Conservation (phyloP, 2,329 filamentous ascomycete species). For the Neofusicoccum parvum region DNA sequence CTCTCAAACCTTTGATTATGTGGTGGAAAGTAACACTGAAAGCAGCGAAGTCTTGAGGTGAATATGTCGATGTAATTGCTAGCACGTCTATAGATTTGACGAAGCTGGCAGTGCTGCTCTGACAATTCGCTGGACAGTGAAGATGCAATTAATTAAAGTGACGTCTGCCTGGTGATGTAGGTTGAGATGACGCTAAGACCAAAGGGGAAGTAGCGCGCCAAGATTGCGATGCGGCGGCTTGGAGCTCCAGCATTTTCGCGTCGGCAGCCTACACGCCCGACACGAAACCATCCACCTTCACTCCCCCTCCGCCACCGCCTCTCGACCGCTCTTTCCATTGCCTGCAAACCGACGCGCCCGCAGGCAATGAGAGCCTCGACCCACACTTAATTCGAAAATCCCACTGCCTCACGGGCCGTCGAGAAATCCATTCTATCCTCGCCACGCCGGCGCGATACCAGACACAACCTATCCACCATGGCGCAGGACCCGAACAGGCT, state of each 20-base stretch:
- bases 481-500: slow-evolving; percentile 62
- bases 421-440: slow-evolving; percentile 7
- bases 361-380: slow-evolving; percentile 17
- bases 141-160: not conserved
- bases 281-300: not conserved
- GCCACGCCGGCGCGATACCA: slow-evolving; percentile 20
- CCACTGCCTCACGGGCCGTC: slow-evolving; percentile 10
- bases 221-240: slow-evolving; percentile 5
- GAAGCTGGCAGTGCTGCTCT: no score
- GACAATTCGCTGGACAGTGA: no score
- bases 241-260: slow-evolving; percentile 22
- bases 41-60: no score
- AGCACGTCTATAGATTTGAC: no score
- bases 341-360: not conserved
- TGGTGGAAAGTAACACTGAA: no score
- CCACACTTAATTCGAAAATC: slow-evolving; percentile 5
- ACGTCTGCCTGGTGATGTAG: not conserved
- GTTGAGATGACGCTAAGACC: not conserved
- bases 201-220: slow-evolving; percentile 8
- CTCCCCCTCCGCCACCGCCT: not conserved
- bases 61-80: no score
- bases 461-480: slow-evolving; percentile 54
- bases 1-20: no score
- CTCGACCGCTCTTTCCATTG: not conserved
- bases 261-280: slow-evolving; percentile 1